Percentiles rank a stretch among this genome's conserved stretches.
These are phyloP conservation scores for Metschnikowia lochheadii DNA, from an alignment of 805 yeast genomes.

Conservation along the genomic window DNA sequence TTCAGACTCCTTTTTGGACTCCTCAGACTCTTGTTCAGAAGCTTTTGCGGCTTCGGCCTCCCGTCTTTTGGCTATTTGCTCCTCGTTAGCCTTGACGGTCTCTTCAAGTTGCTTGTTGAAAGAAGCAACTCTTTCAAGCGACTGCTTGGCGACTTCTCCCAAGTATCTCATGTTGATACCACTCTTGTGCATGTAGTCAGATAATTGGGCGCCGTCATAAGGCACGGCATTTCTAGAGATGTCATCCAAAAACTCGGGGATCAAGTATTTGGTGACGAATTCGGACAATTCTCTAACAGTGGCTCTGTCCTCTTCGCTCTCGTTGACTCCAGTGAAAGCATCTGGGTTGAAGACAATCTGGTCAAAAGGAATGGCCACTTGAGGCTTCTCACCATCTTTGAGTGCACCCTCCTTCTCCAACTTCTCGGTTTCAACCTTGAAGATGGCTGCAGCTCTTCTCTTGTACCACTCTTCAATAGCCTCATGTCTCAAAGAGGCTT, in stretches of 20 bases:
- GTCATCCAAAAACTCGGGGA: slow-evolving; percentile 60
- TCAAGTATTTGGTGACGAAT: slow-evolving; percentile 53
- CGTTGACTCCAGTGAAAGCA: slow-evolving; percentile 49
- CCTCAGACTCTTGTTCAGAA: slow-evolving; percentile 4
- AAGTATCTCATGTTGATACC: slow-evolving; percentile 91
- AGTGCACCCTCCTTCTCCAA: slow-evolving; percentile 36
- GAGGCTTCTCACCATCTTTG: slow-evolving; percentile 41
- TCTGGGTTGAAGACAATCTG: slow-evolving; percentile 74
- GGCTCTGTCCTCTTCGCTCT: slow-evolving; percentile 48
- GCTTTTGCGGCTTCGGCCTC: slow-evolving; percentile 17
- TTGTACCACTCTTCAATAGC: slow-evolving; percentile 91
- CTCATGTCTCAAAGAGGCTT: slow-evolving; percentile 76
- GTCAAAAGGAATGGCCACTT: slow-evolving; percentile 49
- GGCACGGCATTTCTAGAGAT: slow-evolving; percentile 60
- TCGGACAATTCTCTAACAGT: slow-evolving; percentile 68
- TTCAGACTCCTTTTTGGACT: neutral
- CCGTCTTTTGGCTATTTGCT: slow-evolving; percentile 20
- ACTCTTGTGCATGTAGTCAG: slow-evolving; percentile 61
- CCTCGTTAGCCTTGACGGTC: slow-evolving; percentile 26
- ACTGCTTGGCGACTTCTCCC: slow-evolving; percentile 53
- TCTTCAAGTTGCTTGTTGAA: slow-evolving; percentile 15
- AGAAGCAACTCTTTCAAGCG: slow-evolving; percentile 19
- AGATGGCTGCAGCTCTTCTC: slow-evolving; percentile 51
- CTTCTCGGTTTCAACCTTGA: slow-evolving; percentile 47
- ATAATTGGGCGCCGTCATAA: slow-evolving; percentile 74